Evolutionary conservation across 805 yeast genomes (phyloP).

Genomic region (Metschnikowia proteae): DNA sequence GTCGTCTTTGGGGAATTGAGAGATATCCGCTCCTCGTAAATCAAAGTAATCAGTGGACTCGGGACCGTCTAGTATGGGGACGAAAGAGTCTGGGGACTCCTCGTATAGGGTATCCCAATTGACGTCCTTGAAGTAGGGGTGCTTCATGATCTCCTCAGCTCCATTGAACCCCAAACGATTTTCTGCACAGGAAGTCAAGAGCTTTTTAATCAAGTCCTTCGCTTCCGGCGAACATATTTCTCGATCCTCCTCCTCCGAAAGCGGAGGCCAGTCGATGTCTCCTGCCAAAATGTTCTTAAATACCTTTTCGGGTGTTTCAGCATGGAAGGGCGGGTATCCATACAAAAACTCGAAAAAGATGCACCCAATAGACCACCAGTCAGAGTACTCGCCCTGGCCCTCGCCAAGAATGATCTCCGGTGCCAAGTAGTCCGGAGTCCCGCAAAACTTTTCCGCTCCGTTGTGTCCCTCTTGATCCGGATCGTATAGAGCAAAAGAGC

Average conservation of each 20-base stretch:
- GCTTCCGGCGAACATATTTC: slow-evolving; percentile 62
- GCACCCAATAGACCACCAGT: slow-evolving; percentile 99
- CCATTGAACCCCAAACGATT: slow-evolving; percentile 76
- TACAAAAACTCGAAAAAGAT: slow-evolving; percentile 85
- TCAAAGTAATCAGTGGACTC: slow-evolving; percentile 92
- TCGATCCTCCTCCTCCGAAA: slow-evolving; percentile 50
- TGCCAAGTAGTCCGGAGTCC: slow-evolving; percentile 96
- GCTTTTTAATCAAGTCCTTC: slow-evolving; percentile 61
- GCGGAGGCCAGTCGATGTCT: slow-evolving; percentile 78
- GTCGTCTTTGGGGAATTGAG: slow-evolving; percentile 53
- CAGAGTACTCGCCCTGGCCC: slow-evolving; percentile 81
- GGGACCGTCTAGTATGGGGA: slow-evolving; percentile 75
- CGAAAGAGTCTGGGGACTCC: slow-evolving; percentile 69
- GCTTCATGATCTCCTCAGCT: slow-evolving; percentile 71
- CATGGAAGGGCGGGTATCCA: slow-evolving; percentile 96
- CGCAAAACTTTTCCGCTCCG: slow-evolving; percentile 70
- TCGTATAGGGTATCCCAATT: slow-evolving; percentile 72
- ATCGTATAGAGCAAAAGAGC: slow-evolving; percentile 63
- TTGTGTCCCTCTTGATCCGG: slow-evolving; percentile 47
- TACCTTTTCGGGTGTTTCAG: slow-evolving; percentile 69
- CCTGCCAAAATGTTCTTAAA: slow-evolving; percentile 76
- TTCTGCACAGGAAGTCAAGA: slow-evolving; percentile 61
- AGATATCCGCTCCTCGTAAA: slow-evolving; percentile 75
- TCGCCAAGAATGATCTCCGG: slow-evolving; percentile 91
- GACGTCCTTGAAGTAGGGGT: slow-evolving; percentile 69